These are phyloP conservation scores for Liquidambar formosana DNA, from an alignment of 164 flowering plant genomes.

Conservation along the genomic window DNA sequence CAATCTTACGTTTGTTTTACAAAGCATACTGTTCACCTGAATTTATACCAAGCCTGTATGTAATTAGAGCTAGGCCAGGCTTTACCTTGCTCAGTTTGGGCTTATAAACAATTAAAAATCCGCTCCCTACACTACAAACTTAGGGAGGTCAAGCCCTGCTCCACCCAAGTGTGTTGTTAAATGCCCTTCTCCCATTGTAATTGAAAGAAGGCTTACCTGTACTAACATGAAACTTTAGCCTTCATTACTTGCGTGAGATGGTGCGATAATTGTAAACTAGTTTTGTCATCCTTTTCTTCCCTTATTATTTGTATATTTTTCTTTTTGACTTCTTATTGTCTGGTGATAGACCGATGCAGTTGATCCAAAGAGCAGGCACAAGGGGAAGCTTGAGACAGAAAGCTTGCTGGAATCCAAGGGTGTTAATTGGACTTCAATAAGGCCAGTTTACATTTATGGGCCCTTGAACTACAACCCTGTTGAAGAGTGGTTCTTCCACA, in stretches of 20 bases:
- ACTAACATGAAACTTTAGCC: too few species aligned
- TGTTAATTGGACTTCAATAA: slow-evolving; percentile 89
- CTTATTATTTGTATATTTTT: neutral
- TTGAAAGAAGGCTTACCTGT: neutral
- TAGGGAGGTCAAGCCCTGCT: too few species aligned
- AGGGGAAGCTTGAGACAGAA: slow-evolving; percentile 97
- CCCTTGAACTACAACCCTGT: slow-evolving; percentile 98
- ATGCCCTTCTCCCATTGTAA: neutral
- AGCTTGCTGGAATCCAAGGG: slow-evolving; percentile 57
- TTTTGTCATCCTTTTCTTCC: neutral
- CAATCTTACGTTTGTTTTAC: neutral
- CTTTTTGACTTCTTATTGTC: neutral
- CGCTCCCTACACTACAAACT: too few species aligned
- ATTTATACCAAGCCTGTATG: neutral
- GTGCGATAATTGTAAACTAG: too few species aligned
- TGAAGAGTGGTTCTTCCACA: slow-evolving; percentile 98
- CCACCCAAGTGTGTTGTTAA: neutral
- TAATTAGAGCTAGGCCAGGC: too few species aligned
- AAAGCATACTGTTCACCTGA: neutral
- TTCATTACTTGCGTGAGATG: too few species aligned
- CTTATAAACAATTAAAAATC: too few species aligned
- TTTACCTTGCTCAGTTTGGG: too few species aligned
- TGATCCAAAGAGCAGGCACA: slow-evolving; percentile 99
- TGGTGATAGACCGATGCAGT: slow-evolving; percentile 73
- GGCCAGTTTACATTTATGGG: slow-evolving; percentile 97